Base-by-base conservation (phyloP, 768 basidiomycete genomes). In the Tricholoma furcatifolium region DNA sequence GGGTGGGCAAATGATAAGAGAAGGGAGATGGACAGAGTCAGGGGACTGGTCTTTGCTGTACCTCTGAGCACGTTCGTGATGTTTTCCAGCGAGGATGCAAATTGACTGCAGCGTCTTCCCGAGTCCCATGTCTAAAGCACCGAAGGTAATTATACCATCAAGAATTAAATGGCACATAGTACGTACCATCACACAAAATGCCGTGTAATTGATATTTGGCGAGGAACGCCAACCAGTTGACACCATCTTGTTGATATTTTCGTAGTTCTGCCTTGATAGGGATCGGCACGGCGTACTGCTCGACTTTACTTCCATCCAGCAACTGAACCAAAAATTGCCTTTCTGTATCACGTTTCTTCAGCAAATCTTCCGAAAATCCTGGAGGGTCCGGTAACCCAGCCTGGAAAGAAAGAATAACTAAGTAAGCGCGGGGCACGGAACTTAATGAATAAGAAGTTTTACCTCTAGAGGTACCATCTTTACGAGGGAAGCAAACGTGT, bases 401-500 rank as follows among this genome's bases (percentile, higher is more conserved):
- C 93, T 97, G 55, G 27, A 51, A 31, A 38, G 36, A 27, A 51
- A 31, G 35, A 36, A 17, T 24, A 15, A 17, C 40, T 3, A 27
- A 6, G 43, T 36, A 18, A 53, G 50, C 38, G 9, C 23, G 24
- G 38, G 23, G 35, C 24, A 27, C 40, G 18, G 2, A 38, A 15
- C 42, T n/a, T n/a, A n/a, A n/a, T n/a, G 45, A 11, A 21, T 34
- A 3, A 12, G 36, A n/a, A 4, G 18, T 60, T 77, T 55, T 56
- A 93, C 94, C 81, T 98, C 97, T 0, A 99, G 77, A 5, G 97
- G 97, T 11, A 98, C 93, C 89, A 99, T 96, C 75, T 98, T 98
- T 56, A 99, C 92, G 15, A 99, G 73, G 0, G 93, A 90, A 0
- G 97, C 97, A 64, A 99, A 99, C 0, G 94, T 95, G 64, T 93